Conservation (phyloP, 495 filamentous ascomycete species). For the Penicillium chermesinum region DNA sequence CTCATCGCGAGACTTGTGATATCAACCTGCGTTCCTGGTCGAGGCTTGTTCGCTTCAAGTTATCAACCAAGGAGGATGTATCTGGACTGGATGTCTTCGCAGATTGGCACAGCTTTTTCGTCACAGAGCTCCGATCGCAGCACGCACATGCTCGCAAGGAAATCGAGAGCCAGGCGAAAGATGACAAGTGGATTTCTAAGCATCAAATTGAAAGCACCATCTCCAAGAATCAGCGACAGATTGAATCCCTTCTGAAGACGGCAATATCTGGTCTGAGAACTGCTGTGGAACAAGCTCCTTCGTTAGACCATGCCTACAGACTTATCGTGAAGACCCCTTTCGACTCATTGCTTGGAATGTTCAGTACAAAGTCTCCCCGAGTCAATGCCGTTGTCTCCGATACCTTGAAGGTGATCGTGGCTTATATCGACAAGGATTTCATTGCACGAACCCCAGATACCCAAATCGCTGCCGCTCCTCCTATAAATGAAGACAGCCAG, state of each 20-base stretch:
- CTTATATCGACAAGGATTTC: constrained; percentile 35
- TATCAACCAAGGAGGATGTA: constrained; percentile 53
- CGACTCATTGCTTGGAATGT: constrained; percentile 31
- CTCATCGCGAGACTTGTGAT: constrained; percentile 79
- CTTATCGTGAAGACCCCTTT: constrained; percentile 35
- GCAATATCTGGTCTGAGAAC: constrained; percentile 47
- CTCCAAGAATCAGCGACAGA: constrained; percentile 54
- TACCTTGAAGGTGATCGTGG: constrained; percentile 31
- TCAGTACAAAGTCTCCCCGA: constrained; percentile 31
- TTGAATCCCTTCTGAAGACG: constrained; percentile 54
- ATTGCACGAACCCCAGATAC: constrained; percentile 11
- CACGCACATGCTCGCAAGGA: constrained; percentile 56
- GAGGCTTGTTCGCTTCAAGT: constrained; percentile 69
- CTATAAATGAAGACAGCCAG: constrained; percentile 61
- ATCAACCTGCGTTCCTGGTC: constrained; percentile 80
- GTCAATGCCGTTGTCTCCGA: constrained; percentile 35
- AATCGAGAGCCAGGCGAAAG: constrained; percentile 51
- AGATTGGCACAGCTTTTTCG: constrained; percentile 63
- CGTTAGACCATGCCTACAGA: constrained; percentile 30
- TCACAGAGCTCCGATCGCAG: constrained; percentile 52
- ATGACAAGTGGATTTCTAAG: constrained; percentile 37
- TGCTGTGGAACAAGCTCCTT: constrained; percentile 40
- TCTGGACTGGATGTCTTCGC: constrained; percentile 53
- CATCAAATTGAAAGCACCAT: constrained; percentile 53
- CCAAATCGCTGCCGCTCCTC: constrained; percentile 2